A percentile compares a stretch with the other conserved stretches of the same genome.
Conservation (phyloP, 805 yeast genomes). For the Yarrowia keelungensis region DNA sequence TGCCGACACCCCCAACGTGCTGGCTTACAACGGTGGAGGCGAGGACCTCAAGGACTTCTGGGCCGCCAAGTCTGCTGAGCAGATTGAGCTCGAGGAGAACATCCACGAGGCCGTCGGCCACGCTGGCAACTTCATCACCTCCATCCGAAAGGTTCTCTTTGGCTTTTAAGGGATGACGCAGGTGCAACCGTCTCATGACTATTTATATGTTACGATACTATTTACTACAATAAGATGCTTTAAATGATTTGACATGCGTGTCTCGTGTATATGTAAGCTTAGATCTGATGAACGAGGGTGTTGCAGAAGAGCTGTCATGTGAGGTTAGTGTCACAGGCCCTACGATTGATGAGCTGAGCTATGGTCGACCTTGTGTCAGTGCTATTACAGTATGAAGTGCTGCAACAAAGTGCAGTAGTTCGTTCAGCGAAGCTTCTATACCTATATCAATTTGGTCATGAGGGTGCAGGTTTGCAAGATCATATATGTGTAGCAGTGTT, state of each 20-base stretch:
- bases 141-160: constrained; percentile 31
- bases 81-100: constrained; percentile 26
- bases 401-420: too few relatives aligned
- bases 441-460: too few relatives aligned
- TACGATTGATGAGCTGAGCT: too few relatives aligned
- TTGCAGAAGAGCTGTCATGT: too few relatives aligned
- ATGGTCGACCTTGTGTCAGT: too few relatives aligned
- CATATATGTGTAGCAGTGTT: too few relatives aligned
- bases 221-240: constrained; percentile 35
- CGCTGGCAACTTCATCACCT: constrained; percentile 5
- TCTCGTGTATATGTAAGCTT: too few relatives aligned
- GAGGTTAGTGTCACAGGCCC: too few relatives aligned
- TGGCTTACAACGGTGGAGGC: constrained; percentile 69
- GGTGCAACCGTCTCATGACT: constrained; percentile 37
- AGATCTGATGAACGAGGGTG: too few relatives aligned
- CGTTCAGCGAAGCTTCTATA: too few relatives aligned
- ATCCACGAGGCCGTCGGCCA: constrained; percentile 26
- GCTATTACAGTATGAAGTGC: too few relatives aligned
- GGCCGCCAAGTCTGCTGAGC: constrained; percentile 44
- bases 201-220: constrained; percentile 38
- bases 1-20: constrained; percentile 61
- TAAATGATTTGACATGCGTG: background rate
- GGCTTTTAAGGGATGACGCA: constrained; percentile 29
- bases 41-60: constrained; percentile 60
- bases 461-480: too few relatives aligned